phyloP scores from a whole-genome alignment of 768 basidiomycete species.

The Mycena floridula region DNA sequence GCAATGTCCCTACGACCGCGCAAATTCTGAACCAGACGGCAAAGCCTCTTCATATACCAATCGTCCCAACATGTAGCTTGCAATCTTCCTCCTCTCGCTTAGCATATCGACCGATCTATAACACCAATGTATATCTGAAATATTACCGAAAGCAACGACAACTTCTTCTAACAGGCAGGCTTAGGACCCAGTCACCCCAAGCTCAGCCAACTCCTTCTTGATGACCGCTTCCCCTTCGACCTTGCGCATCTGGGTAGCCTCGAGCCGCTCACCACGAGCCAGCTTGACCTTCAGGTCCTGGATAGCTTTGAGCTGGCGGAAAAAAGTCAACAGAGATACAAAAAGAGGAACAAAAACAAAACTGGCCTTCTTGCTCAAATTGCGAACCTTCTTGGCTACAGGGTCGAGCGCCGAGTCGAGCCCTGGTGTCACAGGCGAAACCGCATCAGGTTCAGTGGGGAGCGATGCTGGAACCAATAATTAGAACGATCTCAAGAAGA shows the following conservation, averaged over 20 bases:
- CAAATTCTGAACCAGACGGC: too few species aligned
- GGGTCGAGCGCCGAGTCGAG: slow-evolving; percentile 63
- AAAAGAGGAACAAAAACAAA: neutral
- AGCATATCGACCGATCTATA: too few species aligned
- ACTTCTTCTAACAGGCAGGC: too few species aligned
- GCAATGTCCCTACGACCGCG: too few species aligned
- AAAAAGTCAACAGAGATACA: neutral
- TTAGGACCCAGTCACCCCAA: slow-evolving; percentile 17
- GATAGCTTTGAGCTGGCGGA: slow-evolving; percentile 96
- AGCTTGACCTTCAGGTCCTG: slow-evolving; percentile 94
- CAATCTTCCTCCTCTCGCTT: too few species aligned
- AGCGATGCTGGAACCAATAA: slow-evolving; percentile 11
- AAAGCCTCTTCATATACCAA: too few species aligned
- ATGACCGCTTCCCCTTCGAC: slow-evolving; percentile 89
- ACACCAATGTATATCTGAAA: too few species aligned
- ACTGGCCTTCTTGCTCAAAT: slow-evolving; percentile 90
- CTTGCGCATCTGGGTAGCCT: slow-evolving; percentile 95
- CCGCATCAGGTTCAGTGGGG: too few species aligned
- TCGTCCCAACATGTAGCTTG: too few species aligned
- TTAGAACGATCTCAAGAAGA: neutral
- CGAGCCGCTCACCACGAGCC: slow-evolving; percentile 84
- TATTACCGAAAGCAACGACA: too few species aligned
- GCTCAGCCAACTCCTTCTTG: slow-evolving; percentile 61
- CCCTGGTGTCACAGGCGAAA: slow-evolving; percentile 49
- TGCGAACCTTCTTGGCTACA: slow-evolving; percentile 87